Conservation (phyloP, 108 stramenopile species). For the Nannochloropsis salina region DNA sequence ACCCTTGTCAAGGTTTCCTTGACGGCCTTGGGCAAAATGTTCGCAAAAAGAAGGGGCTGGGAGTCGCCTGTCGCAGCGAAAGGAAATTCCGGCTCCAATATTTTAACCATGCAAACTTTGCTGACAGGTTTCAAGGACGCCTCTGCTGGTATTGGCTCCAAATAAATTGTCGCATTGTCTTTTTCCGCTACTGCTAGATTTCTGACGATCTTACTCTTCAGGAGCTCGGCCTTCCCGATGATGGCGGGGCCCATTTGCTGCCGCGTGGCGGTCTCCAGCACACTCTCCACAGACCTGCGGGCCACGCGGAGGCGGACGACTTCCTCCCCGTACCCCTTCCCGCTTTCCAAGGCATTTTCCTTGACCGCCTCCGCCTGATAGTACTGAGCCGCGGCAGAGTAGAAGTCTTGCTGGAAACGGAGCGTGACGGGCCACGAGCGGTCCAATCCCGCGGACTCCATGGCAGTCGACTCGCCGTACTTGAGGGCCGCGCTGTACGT, state of each 20-base stretch:
- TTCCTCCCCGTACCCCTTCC: not conserved
- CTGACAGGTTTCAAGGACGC: slow-evolving; percentile 21
- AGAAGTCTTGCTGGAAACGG: slow-evolving; percentile 34
- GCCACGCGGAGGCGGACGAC: not conserved
- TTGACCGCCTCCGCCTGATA: slow-evolving; percentile 26
- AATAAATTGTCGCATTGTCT: slow-evolving; percentile 41
- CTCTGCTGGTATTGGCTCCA: slow-evolving; percentile 30
- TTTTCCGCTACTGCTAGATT: not conserved
- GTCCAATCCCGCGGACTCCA: slow-evolving; percentile 30
- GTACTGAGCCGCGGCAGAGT: slow-evolving; percentile 31
- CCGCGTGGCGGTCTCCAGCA: not conserved
- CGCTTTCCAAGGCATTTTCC: not conserved
- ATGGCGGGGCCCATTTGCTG: slow-evolving; percentile 22
- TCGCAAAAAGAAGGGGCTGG: slow-evolving; percentile 25
- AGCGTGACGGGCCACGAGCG: slow-evolving; percentile 32
- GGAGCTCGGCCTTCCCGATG: slow-evolving; percentile 26
- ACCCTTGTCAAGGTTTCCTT: slow-evolving; percentile 29
- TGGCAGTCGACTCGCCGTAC: slow-evolving; percentile 19
- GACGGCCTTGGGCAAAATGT: slow-evolving; percentile 31
- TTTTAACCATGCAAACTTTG: slow-evolving; percentile 31
- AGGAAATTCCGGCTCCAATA: not conserved
- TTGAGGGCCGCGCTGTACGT: slow-evolving; percentile 15
- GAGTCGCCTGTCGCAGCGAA: not conserved
- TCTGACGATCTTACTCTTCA: slow-evolving; percentile 23
- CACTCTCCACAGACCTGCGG: not conserved